phyloP scores from a whole-genome alignment of 2,329 filamentous ascomycete species.

The Fusarium sp. region DNA sequence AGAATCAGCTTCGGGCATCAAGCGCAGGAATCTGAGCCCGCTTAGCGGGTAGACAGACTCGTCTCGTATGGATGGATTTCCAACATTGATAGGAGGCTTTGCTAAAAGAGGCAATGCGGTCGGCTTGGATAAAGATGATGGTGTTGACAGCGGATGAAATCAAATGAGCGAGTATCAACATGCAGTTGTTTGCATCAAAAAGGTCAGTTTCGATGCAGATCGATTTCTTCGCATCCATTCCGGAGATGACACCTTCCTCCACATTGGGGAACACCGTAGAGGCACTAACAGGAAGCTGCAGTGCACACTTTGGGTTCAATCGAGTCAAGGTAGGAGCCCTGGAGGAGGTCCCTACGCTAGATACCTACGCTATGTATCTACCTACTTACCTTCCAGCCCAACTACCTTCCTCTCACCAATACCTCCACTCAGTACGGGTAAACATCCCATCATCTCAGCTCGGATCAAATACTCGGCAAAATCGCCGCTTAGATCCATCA shows the following conservation, averaged over 20 bases:
- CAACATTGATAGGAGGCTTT: not conserved
- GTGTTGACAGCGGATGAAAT: slow-evolving; percentile 30
- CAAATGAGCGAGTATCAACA: slow-evolving; percentile 7
- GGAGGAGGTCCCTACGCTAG: not conserved
- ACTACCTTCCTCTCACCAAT: not conserved
- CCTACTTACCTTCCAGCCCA: slow-evolving; percentile 1
- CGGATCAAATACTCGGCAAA: slow-evolving; percentile 13
- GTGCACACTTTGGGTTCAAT: no score
- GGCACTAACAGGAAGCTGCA: not conserved
- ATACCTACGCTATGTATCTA: not conserved
- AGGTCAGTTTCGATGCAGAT: slow-evolving; percentile 20
- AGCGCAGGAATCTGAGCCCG: not conserved
- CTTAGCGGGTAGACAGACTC: not conserved
- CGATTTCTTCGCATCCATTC: not conserved
- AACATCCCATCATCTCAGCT: slow-evolving; percentile 1
- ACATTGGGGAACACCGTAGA: not conserved
- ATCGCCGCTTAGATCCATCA: not conserved
- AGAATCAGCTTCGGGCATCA: slow-evolving; percentile 31
- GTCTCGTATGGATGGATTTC: not conserved
- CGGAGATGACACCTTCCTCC: slow-evolving; percentile 5
- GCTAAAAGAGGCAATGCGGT: not conserved
- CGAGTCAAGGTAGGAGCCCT: not conserved
- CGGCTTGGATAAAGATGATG: slow-evolving; percentile 22
- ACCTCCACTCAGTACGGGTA: not conserved
- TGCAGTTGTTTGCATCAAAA: slow-evolving; percentile 12